phyloP scores from a whole-genome alignment of 768 basidiomycete species.

The Mycena filopes region DNA sequence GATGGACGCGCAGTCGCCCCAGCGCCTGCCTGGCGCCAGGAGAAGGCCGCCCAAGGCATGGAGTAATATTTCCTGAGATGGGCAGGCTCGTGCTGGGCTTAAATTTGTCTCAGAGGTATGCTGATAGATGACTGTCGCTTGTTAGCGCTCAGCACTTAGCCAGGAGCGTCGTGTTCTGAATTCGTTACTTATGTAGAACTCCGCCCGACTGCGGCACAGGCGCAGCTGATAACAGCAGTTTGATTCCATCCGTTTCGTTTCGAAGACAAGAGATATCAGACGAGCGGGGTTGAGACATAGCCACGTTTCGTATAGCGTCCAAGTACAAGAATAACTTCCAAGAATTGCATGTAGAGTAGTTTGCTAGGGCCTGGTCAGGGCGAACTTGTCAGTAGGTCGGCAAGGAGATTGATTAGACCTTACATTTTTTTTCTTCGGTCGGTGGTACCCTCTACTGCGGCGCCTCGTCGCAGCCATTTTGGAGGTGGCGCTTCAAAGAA shows the following conservation, averaged over 20 bases:
- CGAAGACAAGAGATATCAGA: neutral
- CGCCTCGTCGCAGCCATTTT: slow-evolving; percentile 83
- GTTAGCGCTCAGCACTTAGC: slow-evolving; percentile 1
- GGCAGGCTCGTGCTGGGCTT: slow-evolving; percentile 6
- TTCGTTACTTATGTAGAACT: slow-evolving; percentile 4
- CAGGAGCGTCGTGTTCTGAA: neutral
- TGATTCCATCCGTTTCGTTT: slow-evolving; percentile 5
- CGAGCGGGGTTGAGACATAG: slow-evolving; percentile 5
- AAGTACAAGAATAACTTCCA: slow-evolving; percentile 26
- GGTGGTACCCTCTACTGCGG: slow-evolving; percentile 34
- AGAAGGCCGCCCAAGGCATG: neutral
- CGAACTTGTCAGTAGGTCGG: slow-evolving; percentile 13
- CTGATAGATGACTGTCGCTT: slow-evolving; percentile 25
- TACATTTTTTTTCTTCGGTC: slow-evolving; percentile 12
- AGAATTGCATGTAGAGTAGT: slow-evolving; percentile 23
- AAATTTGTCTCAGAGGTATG: slow-evolving; percentile 8
- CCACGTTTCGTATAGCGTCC: slow-evolving; percentile 10
- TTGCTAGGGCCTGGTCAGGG: slow-evolving; percentile 12
- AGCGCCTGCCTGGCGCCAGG: neutral
- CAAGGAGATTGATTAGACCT: slow-evolving; percentile 5
- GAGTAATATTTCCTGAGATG: slow-evolving; percentile 26
- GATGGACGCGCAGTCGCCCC: neutral
- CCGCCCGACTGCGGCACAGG: neutral
- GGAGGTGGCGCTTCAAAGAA: slow-evolving; percentile 84
- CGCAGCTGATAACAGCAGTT: neutral